Percentiles rank a stretch among this genome's conserved stretches.
Conservation (phyloP, 2,329 filamentous ascomycete genomes). For the Capronia americana region DNA sequence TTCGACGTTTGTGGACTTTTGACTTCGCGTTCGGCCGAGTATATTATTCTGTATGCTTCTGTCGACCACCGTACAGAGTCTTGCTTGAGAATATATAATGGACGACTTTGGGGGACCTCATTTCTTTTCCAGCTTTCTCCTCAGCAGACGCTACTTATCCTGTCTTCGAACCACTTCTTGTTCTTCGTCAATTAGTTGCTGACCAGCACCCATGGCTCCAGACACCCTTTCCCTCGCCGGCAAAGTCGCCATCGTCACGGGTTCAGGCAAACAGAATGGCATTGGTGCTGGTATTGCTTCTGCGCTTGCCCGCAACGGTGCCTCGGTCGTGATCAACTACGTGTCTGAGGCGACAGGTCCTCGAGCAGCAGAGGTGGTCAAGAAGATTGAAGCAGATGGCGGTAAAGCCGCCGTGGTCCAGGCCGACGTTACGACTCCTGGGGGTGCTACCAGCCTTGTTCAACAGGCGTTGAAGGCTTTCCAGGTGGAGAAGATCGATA, state of each 20-base stretch:
- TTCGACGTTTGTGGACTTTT: background rate
- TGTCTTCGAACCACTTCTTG: background rate
- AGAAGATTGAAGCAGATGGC: constrained; percentile 35
- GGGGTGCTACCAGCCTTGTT: constrained; percentile 24
- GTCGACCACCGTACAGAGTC: background rate
- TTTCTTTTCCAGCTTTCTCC: background rate
- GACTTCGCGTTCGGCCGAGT: background rate
- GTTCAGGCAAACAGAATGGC: constrained; percentile 44
- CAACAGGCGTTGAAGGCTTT: constrained; percentile 26
- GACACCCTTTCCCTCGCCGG: constrained; percentile 44
- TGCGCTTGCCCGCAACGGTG: constrained; percentile 41
- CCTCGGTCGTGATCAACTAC: constrained; percentile 42
- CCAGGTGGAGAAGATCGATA: constrained; percentile 30
- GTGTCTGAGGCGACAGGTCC: constrained; percentile 41
- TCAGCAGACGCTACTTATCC: background rate
- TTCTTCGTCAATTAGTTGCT: background rate
- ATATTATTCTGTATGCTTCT: background rate
- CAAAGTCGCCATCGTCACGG: constrained; percentile 46
- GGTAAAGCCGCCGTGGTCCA: constrained; percentile 36
- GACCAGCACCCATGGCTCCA: constrained; percentile 15
- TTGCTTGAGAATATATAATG: background rate
- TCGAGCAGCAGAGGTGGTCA: constrained; percentile 40
- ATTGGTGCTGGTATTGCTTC: constrained; percentile 45
- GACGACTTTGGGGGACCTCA: background rate
- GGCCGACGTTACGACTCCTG: constrained; percentile 24